Evolutionary conservation across 805 yeast genomes (phyloP).

Genomic region (Candida xiaguanensis): DNA sequence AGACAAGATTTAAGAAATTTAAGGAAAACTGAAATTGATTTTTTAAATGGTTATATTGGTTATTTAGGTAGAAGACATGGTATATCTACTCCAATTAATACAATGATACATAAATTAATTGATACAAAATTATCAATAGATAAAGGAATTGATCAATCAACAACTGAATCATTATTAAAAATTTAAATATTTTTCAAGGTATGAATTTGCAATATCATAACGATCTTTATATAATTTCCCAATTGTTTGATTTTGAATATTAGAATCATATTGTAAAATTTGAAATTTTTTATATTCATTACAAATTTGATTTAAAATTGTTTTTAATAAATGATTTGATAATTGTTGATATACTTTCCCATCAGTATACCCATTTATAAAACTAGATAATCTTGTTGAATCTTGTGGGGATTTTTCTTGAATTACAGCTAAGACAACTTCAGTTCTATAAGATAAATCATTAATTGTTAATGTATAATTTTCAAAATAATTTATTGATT

Average conservation of each 20-base stretch:
- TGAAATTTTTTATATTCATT: conserved; percentile 19
- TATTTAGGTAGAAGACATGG: conserved; percentile 47
- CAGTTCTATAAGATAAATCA: conserved; percentile 65
- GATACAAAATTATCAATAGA: conserved; percentile 32
- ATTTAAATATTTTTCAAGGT: neutral
- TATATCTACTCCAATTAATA: conserved; percentile 45
- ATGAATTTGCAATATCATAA: conserved; percentile 19
- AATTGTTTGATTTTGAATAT: conserved; percentile 17
- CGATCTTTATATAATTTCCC: conserved; percentile 24
- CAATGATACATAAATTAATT: conserved; percentile 44
- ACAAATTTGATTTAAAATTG: conserved; percentile 28
- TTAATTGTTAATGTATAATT: conserved; percentile 62
- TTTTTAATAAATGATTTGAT: conserved; percentile 24
- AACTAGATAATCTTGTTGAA: conserved; percentile 32
- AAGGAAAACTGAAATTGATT: conserved; percentile 72
- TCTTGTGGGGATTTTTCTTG: conserved; percentile 31
- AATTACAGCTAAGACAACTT: conserved; percentile 65
- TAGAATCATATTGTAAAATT: conserved; percentile 16
- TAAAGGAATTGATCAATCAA: conserved; percentile 20
- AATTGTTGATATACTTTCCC: conserved; percentile 36
- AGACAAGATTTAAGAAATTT: conserved; percentile 57
- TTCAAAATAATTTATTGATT: conserved; percentile 56
- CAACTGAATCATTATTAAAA: conserved; percentile 5
- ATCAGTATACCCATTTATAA: conserved; percentile 46
- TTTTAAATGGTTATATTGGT: conserved; percentile 78